Percentiles rank a stretch among this genome's conserved stretches.
These are phyloP conservation scores for Lasiodiplodia gonubiensis DNA, from an alignment of 2,329 filamentous ascomycete genomes.

Conservation along the genomic window DNA sequence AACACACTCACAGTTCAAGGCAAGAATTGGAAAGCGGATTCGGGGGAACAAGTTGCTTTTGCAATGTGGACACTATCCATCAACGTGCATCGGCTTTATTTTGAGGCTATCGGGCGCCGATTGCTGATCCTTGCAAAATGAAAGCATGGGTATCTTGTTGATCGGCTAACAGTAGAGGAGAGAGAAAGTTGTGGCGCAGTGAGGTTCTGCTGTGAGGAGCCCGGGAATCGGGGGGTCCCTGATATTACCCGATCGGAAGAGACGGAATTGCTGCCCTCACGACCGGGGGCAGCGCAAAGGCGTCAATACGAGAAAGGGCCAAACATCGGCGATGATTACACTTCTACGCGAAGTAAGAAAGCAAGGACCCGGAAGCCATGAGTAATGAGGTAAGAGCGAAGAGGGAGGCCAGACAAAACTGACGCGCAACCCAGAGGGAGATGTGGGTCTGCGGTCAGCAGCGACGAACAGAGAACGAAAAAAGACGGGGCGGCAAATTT, in stretches of 20 bases:
- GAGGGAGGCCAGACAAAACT: neutral
- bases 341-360: conserved; percentile 4
- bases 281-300: neutral
- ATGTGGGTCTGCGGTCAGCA: conserved; percentile 17
- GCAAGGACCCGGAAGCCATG: neutral
- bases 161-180: conserved; percentile 1
- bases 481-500: neutral
- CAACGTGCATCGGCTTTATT: neutral
- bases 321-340: conserved; percentile 15
- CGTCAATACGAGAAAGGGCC: conserved; percentile 11
- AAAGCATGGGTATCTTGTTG: conserved; percentile 4
- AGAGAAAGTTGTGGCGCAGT: neutral
- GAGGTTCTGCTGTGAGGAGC: neutral
- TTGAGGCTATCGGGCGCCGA: neutral
- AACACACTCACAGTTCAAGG: neutral
- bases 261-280: neutral
- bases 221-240: neutral
- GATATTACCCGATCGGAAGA: conserved; percentile 6
- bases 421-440: neutral
- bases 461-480: neutral
- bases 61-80: neutral
- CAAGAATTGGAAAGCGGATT: neutral
- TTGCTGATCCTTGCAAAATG: neutral
- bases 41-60: neutral
- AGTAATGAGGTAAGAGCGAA: conserved; percentile 20